These are phyloP conservation scores for Lentinula novae-zelandiae DNA, from an alignment of 1,284 basidiomycete species.

Conservation along the genomic window DNA sequence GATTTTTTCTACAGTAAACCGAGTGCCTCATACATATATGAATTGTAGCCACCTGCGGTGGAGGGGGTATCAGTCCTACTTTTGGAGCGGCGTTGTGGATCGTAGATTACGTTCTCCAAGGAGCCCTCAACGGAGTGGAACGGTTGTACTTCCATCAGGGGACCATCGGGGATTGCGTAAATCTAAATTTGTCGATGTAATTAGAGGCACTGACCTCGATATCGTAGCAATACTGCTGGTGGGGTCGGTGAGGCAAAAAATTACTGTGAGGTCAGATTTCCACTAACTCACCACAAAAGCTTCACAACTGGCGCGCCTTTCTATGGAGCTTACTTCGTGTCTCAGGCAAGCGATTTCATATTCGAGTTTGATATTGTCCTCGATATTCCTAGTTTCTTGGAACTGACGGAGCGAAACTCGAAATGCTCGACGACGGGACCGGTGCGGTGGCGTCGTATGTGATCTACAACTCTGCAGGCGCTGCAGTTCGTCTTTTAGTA, in stretches of 20 bases:
- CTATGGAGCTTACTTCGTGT: slow-evolving; percentile 35
- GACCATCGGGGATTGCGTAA: slow-evolving; percentile 37
- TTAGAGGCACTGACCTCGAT: neutral
- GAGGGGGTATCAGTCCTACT: slow-evolving; percentile 39
- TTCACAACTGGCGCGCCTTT: slow-evolving; percentile 29
- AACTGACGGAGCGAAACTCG: slow-evolving; percentile 27
- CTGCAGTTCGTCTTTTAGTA: slow-evolving; percentile 30
- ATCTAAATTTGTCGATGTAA: slow-evolving; percentile 10
- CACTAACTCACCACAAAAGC: neutral
- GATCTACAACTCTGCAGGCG: slow-evolving; percentile 25
- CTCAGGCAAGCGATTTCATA: neutral
- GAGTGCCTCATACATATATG: neutral
- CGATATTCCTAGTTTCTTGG: slow-evolving; percentile 32
- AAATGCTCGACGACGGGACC: slow-evolving; percentile 34
- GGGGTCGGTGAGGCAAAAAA: slow-evolving; percentile 24
- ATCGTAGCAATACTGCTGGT: slow-evolving; percentile 37
- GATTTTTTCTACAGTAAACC: slow-evolving; percentile 1
- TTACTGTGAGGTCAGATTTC: slow-evolving; percentile 20
- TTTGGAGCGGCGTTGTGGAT: slow-evolving; percentile 44
- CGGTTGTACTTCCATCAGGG: slow-evolving; percentile 45
- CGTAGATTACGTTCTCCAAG: slow-evolving; percentile 42
- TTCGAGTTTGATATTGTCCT: slow-evolving; percentile 8
- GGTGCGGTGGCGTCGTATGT: slow-evolving; percentile 33
- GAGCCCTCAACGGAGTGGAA: slow-evolving; percentile 34
- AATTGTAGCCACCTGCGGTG: slow-evolving; percentile 36